Evolutionary conservation across 148 eudicot genomes (phyloP).

Genomic region (Selenicereus undatus): DNA sequence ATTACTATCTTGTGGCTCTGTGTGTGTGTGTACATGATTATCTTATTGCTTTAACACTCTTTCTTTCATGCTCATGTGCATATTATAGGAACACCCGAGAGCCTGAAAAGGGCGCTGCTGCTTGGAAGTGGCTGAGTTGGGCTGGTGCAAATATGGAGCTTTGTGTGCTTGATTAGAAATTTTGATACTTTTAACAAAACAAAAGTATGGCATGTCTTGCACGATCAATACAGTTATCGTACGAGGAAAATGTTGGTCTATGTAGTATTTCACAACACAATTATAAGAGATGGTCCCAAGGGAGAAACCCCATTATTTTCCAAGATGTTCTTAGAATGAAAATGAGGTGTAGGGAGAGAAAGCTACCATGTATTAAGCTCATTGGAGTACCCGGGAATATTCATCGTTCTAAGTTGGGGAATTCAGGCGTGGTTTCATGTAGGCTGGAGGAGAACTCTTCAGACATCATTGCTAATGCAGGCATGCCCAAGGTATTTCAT

Average conservation of each 20-base stretch:
- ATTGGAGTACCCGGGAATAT: slow-evolving; percentile 24
- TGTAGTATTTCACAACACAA: slow-evolving; percentile 20
- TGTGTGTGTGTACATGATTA: neutral
- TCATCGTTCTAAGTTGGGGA: slow-evolving; percentile 26
- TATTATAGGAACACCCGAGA: neutral
- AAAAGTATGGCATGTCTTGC: slow-evolving; percentile 26
- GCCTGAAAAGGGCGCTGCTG: slow-evolving; percentile 8
- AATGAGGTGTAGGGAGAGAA: slow-evolving; percentile 35
- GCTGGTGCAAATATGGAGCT: slow-evolving; percentile 9
- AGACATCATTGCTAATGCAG: slow-evolving; percentile 21
- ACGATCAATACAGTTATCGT: slow-evolving; percentile 43
- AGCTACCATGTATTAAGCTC: slow-evolving; percentile 25
- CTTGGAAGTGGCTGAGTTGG: slow-evolving; percentile 10
- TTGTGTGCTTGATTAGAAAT: slow-evolving; percentile 13
- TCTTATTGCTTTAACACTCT: neutral
- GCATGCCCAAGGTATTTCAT: slow-evolving; percentile 41
- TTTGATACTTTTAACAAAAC: neutral
- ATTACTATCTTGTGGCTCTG: no score
- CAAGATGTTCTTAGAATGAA: slow-evolving; percentile 33
- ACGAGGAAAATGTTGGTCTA: slow-evolving; percentile 32
- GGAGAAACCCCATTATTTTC: slow-evolving; percentile 32
- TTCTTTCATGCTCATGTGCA: slow-evolving; percentile 3
- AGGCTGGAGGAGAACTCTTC: slow-evolving; percentile 29
- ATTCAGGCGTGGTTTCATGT: slow-evolving; percentile 33
- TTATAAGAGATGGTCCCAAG: slow-evolving; percentile 30